These are phyloP conservation scores for Pseudonectria foliicola DNA, from an alignment of 2,329 filamentous ascomycete genomes.

Conservation along the genomic window DNA sequence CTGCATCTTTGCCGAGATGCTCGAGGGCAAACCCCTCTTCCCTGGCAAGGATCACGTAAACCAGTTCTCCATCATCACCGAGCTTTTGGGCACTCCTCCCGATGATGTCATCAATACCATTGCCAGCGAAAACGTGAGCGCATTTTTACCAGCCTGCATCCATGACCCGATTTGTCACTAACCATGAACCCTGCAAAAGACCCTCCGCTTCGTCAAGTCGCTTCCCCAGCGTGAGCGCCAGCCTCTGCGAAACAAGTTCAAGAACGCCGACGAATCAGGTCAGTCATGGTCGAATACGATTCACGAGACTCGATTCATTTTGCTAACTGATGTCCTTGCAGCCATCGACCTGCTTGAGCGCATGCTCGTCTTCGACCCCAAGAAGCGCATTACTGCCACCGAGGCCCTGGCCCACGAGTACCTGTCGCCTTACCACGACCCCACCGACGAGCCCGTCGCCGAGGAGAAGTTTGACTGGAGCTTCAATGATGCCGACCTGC, in stretches of 20 bases:
- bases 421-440: slow-evolving; percentile 93
- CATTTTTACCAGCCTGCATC: not conserved
- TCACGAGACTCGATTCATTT: not conserved
- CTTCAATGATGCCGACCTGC: slow-evolving; percentile 95
- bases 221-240: slow-evolving; percentile 90
- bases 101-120: slow-evolving; percentile 99
- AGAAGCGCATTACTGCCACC: slow-evolving; percentile 82
- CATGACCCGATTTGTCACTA: slow-evolving; percentile 3
- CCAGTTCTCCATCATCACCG: slow-evolving; percentile 99
- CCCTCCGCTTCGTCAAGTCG: slow-evolving; percentile 93
- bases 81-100: slow-evolving; percentile 89
- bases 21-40: slow-evolving; percentile 96
- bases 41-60: slow-evolving; percentile 99
- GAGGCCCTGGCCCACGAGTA: slow-evolving; percentile 88
- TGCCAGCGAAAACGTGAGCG: slow-evolving; percentile 86
- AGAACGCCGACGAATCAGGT: slow-evolving; percentile 85
- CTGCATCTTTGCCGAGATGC: slow-evolving; percentile 99
- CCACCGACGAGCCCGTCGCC: slow-evolving; percentile 88
- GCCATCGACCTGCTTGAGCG: slow-evolving; percentile 90
- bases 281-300: slow-evolving; percentile 23
- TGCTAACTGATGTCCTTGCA: slow-evolving; percentile 26
- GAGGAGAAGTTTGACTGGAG: slow-evolving; percentile 99
- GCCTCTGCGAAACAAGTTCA: slow-evolving; percentile 82
- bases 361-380: slow-evolving; percentile 99
- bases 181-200: slow-evolving; percentile 44